Evolutionary conservation across 176 grass and related monocot genomes (phyloP).

Genomic region (Phoenix roebelenii): DNA sequence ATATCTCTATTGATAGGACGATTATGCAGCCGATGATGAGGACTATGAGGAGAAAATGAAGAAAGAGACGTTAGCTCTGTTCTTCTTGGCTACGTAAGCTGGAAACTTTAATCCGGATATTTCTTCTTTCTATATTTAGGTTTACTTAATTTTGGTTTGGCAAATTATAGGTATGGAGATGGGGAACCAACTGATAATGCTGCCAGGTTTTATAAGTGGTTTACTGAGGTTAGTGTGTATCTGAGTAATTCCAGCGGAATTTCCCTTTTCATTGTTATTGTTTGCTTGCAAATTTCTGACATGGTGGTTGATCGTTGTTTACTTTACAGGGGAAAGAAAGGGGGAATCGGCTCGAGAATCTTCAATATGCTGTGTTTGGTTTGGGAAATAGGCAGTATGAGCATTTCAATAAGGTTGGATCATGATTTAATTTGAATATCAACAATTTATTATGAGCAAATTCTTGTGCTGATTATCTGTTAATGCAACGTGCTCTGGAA

Average conservation of each 20-base stretch:
- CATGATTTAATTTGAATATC: background rate
- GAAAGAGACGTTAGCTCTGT: constrained; percentile 60
- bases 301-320: background rate
- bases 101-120: background rate
- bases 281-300: too few relatives aligned
- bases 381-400: constrained; percentile 85
- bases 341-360: constrained; percentile 35
- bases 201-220: constrained; percentile 94
- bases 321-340: constrained; percentile 52
- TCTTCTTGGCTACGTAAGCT: constrained; percentile 76
- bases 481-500: background rate
- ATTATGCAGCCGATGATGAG: constrained; percentile 75
- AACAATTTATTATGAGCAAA: background rate
- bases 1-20: constrained; percentile 33
- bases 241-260: background rate
- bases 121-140: background rate
- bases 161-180: constrained; percentile 65
- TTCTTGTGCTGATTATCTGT: background rate
- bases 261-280: constrained; percentile 2
- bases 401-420: constrained; percentile 84
- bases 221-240: constrained; percentile 34
- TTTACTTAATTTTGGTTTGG: constrained; percentile 7
- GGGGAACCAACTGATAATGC: constrained; percentile 95
- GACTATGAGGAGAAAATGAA: constrained; percentile 76
- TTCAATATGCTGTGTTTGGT: constrained; percentile 80